Percentiles rank a stretch among this genome's conserved stretches.
Conservation (phyloP, 2,329 filamentous ascomycete genomes). For the Microascus cirrosus region DNA sequence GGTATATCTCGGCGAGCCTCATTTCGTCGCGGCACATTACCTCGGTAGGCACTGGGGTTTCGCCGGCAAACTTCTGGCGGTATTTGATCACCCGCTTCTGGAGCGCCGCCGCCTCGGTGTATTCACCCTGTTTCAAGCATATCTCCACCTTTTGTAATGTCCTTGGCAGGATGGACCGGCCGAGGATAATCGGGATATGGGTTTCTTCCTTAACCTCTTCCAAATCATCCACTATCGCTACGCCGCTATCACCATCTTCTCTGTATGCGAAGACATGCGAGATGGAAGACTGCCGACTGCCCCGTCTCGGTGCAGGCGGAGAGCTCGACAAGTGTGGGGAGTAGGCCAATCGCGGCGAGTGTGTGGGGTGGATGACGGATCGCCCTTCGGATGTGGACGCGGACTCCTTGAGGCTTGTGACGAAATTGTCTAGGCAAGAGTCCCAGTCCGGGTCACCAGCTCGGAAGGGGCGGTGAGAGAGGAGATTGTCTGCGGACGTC, state of each 20-base stretch:
- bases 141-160: background rate
- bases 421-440: background rate
- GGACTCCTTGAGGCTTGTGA: background rate
- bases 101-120: background rate
- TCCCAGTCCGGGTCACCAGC: slow-evolving; percentile 1
- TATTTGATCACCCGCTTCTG: background rate
- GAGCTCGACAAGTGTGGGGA: no score
- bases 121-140: background rate
- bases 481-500: background rate
- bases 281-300: background rate
- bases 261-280: background rate
- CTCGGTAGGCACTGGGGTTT: background rate
- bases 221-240: background rate
- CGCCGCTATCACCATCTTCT: background rate
- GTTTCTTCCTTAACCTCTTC: background rate
- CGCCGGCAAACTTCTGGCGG: background rate
- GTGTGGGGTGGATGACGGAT: background rate
- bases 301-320: background rate
- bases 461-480: background rate
- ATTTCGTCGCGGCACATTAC: slow-evolving; percentile 2
- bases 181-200: background rate
- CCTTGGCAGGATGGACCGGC: background rate
- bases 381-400: background rate
- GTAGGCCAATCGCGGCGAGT: no score
- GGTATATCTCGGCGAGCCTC: slow-evolving; percentile 2